phyloP scores from a whole-genome alignment of 805 yeast genomes.

The Cyberlindnera xylosilytica region DNA sequence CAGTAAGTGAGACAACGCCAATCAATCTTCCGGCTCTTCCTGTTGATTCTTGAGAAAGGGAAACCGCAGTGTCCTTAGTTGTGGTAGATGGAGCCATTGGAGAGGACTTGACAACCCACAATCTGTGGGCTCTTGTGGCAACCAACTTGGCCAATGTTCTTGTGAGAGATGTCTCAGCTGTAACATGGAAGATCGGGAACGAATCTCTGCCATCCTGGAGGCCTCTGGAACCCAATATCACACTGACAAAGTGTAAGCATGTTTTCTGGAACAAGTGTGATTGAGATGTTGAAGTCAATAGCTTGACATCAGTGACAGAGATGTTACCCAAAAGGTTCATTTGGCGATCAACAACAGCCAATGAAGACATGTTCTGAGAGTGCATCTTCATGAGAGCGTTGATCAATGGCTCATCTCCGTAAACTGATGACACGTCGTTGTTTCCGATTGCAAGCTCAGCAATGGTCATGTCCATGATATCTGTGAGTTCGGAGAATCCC shows the following conservation, averaged over 20 bases:
- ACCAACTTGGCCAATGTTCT: constrained; percentile 92
- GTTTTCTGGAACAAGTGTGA: constrained; percentile 77
- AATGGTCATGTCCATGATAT: constrained; percentile 63
- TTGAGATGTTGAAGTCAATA: constrained; percentile 83
- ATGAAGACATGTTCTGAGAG: constrained; percentile 75
- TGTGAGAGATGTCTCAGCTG: constrained; percentile 72
- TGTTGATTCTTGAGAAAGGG: constrained; percentile 34
- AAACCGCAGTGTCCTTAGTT: constrained; percentile 14
- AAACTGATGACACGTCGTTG: constrained; percentile 69
- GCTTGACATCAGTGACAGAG: constrained; percentile 89
- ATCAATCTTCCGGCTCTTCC: constrained; percentile 76
- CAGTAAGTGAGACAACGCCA: constrained; percentile 92
- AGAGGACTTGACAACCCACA: constrained; percentile 72
- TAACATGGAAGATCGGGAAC: constrained; percentile 94
- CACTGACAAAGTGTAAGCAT: constrained; percentile 83
- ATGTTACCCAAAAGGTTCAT: constrained; percentile 83
- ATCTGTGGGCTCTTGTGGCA: constrained; percentile 89
- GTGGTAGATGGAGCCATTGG: constrained; percentile 21
- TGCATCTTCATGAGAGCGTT: constrained; percentile 89
- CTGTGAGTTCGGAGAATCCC: constrained; percentile 77
- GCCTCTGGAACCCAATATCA: constrained; percentile 84
- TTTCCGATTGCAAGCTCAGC: constrained; percentile 77
- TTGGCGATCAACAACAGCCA: constrained; percentile 86
- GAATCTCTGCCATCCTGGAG: constrained; percentile 93
- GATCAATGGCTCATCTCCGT: constrained; percentile 82